Percentiles rank a stretch among this genome's conserved stretches.
These are phyloP conservation scores for Crithidia thermophila DNA, from an alignment of 208 protist species.

Conservation along the genomic window DNA sequence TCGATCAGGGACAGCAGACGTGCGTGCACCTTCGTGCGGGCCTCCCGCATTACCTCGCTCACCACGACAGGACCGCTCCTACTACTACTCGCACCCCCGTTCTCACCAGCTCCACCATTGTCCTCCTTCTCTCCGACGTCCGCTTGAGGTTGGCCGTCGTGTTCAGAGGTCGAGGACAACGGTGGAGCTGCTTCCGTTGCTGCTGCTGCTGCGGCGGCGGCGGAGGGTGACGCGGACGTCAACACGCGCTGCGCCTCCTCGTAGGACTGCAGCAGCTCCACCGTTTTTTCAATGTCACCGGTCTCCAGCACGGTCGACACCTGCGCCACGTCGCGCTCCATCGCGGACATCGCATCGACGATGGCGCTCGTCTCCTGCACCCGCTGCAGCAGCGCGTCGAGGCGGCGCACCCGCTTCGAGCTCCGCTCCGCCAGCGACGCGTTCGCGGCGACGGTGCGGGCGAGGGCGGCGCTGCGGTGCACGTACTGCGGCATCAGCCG, in stretches of 20 bases:
- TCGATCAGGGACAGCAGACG: slow-evolving; percentile 36
- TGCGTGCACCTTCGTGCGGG: slow-evolving; percentile 34
- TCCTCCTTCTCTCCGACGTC: background rate
- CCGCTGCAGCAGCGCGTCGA: slow-evolving; percentile 55
- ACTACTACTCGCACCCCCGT: background rate
- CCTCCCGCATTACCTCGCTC: slow-evolving; percentile 29
- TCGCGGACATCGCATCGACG: slow-evolving; percentile 51
- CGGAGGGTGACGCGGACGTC: slow-evolving; percentile 8
- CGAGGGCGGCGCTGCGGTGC: slow-evolving; percentile 42
- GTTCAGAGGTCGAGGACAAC: background rate
- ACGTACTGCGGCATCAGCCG: slow-evolving; percentile 55
- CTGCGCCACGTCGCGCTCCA: slow-evolving; percentile 41
- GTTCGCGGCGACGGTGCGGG: slow-evolving; percentile 49
- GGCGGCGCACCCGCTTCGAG: slow-evolving; percentile 47
- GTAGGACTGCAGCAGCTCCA: slow-evolving; percentile 66
- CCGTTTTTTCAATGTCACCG: slow-evolving; percentile 53
- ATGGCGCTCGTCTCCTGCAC: slow-evolving; percentile 55
- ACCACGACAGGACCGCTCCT: background rate
- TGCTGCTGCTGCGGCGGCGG: background rate
- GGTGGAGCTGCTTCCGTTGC: background rate
- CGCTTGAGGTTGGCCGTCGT: background rate
- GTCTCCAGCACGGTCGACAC: slow-evolving; percentile 36
- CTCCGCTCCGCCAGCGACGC: slow-evolving; percentile 57
- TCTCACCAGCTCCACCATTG: background rate
- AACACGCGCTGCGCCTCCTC: slow-evolving; percentile 56